phyloP scores from a whole-genome alignment of 176 grass and related monocot species.

The Oryza meyeriana region DNA sequence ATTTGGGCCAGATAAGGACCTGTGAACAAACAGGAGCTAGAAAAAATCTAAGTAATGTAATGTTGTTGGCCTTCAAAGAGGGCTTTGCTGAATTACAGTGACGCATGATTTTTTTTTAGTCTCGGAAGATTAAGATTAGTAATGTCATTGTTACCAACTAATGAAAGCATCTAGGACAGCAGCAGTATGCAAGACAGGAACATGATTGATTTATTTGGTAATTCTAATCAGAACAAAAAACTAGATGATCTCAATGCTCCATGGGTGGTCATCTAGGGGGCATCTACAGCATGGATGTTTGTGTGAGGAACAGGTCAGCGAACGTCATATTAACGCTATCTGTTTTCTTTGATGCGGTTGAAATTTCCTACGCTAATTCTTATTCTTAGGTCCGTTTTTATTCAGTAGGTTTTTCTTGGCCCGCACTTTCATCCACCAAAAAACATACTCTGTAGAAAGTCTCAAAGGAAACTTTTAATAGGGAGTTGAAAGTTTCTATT shows the following conservation, averaged over 20 bases:
- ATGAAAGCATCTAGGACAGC: not conserved
- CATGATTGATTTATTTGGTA: not conserved
- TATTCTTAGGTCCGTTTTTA: no score
- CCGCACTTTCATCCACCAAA: no score
- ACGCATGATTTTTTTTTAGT: not conserved
- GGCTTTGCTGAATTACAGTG: not conserved
- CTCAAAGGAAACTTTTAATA: no score
- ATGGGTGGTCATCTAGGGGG: not conserved
- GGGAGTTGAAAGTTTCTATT: no score
- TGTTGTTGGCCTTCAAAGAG: not conserved
- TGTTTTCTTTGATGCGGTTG: no score
- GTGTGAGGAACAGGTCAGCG: no score
- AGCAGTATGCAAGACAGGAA: not conserved
- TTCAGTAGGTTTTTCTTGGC: no score
- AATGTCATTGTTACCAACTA: not conserved
- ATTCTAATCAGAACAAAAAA: no score
- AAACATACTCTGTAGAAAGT: no score
- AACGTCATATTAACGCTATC: no score
- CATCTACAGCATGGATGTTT: not conserved
- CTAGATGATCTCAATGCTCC: not conserved
- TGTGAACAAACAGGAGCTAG: not conserved
- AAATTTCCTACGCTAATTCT: no score
- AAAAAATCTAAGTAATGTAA: not conserved
- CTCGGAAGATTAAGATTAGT: not conserved
- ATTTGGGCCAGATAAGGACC: constrained; percentile 13